These are phyloP conservation scores for Mycena haematopus DNA, from an alignment of 768 basidiomycete genomes.

Conservation along the genomic window DNA sequence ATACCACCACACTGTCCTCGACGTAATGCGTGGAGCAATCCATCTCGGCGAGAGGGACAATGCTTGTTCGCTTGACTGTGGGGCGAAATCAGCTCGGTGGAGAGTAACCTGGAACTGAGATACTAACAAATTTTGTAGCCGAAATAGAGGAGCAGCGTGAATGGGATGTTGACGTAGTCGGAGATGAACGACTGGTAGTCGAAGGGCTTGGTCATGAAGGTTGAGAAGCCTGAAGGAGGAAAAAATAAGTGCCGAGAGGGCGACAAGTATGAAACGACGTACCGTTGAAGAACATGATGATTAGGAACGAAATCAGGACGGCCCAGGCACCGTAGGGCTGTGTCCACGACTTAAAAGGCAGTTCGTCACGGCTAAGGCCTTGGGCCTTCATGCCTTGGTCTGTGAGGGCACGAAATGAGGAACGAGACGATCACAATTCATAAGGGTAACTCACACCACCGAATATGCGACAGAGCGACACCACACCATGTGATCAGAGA, in stretches of 20 bases:
- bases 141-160: slow-evolving; percentile 32
- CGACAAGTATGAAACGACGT: neutral
- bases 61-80: slow-evolving; percentile 27
- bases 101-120: no score
- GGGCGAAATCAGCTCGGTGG: neutral
- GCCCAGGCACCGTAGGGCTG: slow-evolving; percentile 32
- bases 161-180: slow-evolving; percentile 34
- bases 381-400: slow-evolving; percentile 45
- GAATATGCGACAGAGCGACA: slow-evolving; percentile 51
- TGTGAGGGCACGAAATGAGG: neutral
- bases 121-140: slow-evolving; percentile 31
- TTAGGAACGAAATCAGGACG: slow-evolving; percentile 22
- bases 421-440: slow-evolving; percentile 6
- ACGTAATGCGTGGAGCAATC: slow-evolving; percentile 32
- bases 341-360: slow-evolving; percentile 32
- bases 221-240: slow-evolving; percentile 15
- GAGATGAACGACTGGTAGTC: slow-evolving; percentile 31
- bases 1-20: slow-evolving; percentile 28
- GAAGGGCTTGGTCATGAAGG: slow-evolving; percentile 25
- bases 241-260: neutral
- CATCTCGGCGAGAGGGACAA: slow-evolving; percentile 29
- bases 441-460: slow-evolving; percentile 19
- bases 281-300: slow-evolving; percentile 34
- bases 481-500: slow-evolving; percentile 50
- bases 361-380: slow-evolving; percentile 29